A percentile compares a stretch with the other conserved stretches of the same genome.
These are phyloP conservation scores for Malus sieversii DNA, from an alignment of 306 rosid species.

Conservation along the genomic window DNA sequence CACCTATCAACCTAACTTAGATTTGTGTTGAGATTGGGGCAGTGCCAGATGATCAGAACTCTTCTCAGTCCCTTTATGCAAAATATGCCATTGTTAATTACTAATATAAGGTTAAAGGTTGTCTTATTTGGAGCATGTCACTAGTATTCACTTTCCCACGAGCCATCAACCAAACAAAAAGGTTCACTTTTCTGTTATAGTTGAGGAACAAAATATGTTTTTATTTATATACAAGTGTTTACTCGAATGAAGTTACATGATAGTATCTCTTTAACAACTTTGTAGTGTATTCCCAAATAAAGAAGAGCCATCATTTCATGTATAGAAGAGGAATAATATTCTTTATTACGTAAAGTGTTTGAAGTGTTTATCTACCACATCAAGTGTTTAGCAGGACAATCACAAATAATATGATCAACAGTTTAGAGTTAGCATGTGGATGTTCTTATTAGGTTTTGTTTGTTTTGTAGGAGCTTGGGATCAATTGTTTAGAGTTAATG, in stretches of 20 bases:
- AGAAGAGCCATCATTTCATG: neutral
- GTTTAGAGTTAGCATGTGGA: neutral
- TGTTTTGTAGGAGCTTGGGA: slow-evolving; percentile 81
- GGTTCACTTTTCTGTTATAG: too few species aligned
- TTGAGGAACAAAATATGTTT: neutral
- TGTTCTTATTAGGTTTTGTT: slow-evolving; percentile 25
- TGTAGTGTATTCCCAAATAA: neutral
- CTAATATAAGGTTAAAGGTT: neutral
- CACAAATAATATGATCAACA: neutral
- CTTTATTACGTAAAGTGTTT: neutral
- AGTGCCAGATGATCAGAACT: neutral
- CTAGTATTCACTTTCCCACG: neutral
- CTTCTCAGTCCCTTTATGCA: neutral
- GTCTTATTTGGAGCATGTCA: neutral
- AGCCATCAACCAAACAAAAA: neutral
- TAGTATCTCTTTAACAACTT: neutral
- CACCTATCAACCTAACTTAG: neutral
- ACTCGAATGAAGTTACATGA: neutral
- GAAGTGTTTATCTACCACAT: too few species aligned
- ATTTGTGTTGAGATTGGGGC: neutral
- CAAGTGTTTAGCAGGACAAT: neutral
- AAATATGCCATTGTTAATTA: neutral
- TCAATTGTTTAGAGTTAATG: slow-evolving; percentile 92
- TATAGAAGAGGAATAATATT: neutral
- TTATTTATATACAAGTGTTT: neutral